Evolutionary conservation across 1,284 basidiomycete species (phyloP).

Genomic region (Macrocystidia cucumis): DNA sequence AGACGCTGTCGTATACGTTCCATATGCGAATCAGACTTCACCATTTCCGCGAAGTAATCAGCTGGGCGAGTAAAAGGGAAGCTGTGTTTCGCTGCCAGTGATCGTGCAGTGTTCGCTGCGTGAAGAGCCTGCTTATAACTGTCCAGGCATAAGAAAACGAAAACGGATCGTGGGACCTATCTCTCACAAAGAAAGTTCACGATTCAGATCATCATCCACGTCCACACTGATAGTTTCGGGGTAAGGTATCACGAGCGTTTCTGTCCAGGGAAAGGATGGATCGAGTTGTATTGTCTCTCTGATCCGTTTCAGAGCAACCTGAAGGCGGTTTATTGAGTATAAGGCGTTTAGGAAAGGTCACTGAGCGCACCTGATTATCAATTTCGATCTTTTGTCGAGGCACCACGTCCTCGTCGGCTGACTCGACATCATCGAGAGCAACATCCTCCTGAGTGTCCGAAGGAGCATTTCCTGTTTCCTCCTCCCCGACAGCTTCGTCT

Average conservation of each 20-base stretch:
- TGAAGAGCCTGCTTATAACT: conserved; percentile 97
- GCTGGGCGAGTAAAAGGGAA: conserved; percentile 88
- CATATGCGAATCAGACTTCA: conserved; percentile 98
- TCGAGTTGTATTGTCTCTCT: conserved; percentile 75
- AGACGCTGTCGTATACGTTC: conserved; percentile 89
- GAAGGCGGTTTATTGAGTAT: conserved; percentile 5
- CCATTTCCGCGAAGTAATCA: conserved; percentile 99
- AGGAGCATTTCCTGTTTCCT: too few relatives aligned
- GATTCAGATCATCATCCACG: conserved; percentile 84
- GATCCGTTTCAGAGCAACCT: conserved; percentile 81
- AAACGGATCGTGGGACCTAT: conserved; percentile 2
- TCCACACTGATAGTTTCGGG: conserved; percentile 73
- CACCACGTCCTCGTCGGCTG: conserved; percentile 71
- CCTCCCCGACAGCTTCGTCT: conserved; percentile 14
- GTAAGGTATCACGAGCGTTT: conserved; percentile 73
- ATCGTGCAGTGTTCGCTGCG: conserved; percentile 67
- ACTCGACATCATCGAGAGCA: conserved; percentile 65
- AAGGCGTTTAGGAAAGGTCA: conserved; percentile 9
- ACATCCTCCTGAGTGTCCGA: conserved; percentile 41
- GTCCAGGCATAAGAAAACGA: conserved; percentile 7
- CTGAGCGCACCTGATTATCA: conserved; percentile 75
- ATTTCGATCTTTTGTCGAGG: conserved; percentile 78
- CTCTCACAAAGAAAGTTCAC: conserved; percentile 89
- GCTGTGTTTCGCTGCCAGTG: conserved; percentile 66
- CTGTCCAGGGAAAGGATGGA: conserved; percentile 76